phyloP scores from a whole-genome alignment of 768 basidiomycete genomes.

The Suillus occidentalis region DNA sequence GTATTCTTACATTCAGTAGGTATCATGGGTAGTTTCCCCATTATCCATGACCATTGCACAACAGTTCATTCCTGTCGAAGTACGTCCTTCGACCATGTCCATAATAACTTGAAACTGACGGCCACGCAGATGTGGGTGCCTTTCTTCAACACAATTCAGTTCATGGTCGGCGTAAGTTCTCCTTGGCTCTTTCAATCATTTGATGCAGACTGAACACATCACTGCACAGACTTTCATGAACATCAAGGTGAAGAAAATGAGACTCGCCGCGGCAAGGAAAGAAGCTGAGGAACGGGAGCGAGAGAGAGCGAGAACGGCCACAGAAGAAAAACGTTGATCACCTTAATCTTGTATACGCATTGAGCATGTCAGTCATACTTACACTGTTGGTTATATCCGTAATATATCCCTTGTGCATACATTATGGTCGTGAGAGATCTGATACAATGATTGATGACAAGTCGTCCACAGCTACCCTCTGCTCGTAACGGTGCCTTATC shows the following conservation, averaged over 20 bases:
- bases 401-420: not conserved
- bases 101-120: constrained; percentile 7
- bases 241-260: constrained; percentile 64
- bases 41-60: constrained; percentile 75
- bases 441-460: constrained; percentile 37
- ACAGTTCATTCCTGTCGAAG: constrained; percentile 75
- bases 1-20: constrained; percentile 38
- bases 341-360: constrained; percentile 14
- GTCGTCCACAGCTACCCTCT: constrained; percentile 32
- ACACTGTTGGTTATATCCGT: constrained; percentile 16
- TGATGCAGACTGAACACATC: not conserved
- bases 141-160: constrained; percentile 80
- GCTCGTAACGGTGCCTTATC: constrained; percentile 41
- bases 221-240: constrained; percentile 66
- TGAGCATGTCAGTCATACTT: not conserved
- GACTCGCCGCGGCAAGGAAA: constrained; percentile 53
- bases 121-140: constrained; percentile 73
- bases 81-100: constrained; percentile 29
- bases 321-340: constrained; percentile 3
- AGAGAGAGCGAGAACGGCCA: constrained; percentile 24
- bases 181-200: constrained; percentile 6
- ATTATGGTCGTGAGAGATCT: constrained; percentile 13
- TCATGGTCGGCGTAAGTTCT: constrained; percentile 66
- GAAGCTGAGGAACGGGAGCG: constrained; percentile 41
- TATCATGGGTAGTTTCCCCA: constrained; percentile 81